These are phyloP conservation scores for Hypoxylon trugodes DNA, from an alignment of 495 filamentous ascomycete species.

Conservation along the genomic window DNA sequence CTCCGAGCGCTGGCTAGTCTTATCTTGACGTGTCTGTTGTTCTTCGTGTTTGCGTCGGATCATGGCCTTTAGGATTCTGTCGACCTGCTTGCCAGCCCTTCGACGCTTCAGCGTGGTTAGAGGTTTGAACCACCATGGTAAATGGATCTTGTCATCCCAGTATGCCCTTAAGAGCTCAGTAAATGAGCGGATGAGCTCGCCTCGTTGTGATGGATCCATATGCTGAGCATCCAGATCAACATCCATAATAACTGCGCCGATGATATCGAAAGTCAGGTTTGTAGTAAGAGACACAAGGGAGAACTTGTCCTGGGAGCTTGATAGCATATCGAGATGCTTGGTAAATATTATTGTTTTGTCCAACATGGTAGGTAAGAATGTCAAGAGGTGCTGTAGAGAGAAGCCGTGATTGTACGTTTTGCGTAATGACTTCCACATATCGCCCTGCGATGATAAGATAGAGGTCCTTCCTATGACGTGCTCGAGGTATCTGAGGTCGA, in stretches of 20 bases:
- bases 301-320: not conserved
- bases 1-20: too few species aligned
- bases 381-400: not conserved
- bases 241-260: not conserved
- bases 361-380: not conserved
- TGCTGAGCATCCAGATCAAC: not conserved
- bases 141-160: not conserved
- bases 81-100: not conserved
- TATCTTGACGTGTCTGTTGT: too few species aligned
- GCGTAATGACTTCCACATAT: not conserved
- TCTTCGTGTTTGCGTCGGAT: not conserved
- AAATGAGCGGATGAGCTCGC: not conserved
- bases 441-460: too few species aligned
- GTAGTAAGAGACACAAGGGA: not conserved
- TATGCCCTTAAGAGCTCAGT: not conserved
- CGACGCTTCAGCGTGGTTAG: not conserved
- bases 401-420: not conserved
- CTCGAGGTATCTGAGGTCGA: too few species aligned
- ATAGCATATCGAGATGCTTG: not conserved
- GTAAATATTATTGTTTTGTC: not conserved
- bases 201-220: not conserved
- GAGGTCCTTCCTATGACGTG: too few species aligned
- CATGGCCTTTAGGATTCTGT: not conserved
- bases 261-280: not conserved
- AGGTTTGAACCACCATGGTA: not conserved